Evolutionary conservation across 192 early-diverging fungal species (phyloP).

Genomic region (Backusella parvicylindrica): DNA sequence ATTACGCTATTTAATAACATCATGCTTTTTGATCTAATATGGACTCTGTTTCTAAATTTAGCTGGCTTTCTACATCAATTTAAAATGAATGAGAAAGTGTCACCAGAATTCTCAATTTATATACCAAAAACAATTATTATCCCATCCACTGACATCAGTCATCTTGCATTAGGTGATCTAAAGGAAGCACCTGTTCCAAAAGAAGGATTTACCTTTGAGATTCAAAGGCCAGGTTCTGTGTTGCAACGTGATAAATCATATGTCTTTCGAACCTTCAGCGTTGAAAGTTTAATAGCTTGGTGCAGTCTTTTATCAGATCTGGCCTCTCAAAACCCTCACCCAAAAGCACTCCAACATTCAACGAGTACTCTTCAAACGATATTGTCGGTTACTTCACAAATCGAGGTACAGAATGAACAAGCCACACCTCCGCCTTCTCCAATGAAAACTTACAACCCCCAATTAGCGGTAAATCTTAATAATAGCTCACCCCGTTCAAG

Average conservation of each 20-base stretch:
- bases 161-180: not conserved
- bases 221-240: not conserved
- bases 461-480: not conserved
- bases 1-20: not conserved
- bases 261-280: not conserved
- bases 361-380: not conserved
- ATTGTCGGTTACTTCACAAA: not conserved
- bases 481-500: not conserved
- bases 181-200: not conserved
- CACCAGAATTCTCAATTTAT: conserved; percentile 41
- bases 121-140: conserved; percentile 33
- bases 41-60: not conserved
- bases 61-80: conserved; percentile 45
- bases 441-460: not conserved
- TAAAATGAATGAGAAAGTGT: conserved; percentile 9
- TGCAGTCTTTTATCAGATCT: conserved; percentile 1
- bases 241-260: conserved; percentile 10
- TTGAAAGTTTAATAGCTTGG: not conserved
- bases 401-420: not conserved
- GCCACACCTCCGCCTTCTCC: not conserved
- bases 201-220: conserved; percentile 14
- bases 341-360: not conserved
- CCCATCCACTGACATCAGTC: conserved; percentile 22
- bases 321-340: conserved; percentile 1
- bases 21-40: conserved; percentile 1